phyloP scores from a whole-genome alignment of 345 rosid species.

The Hirschfeldia incana region DNA sequence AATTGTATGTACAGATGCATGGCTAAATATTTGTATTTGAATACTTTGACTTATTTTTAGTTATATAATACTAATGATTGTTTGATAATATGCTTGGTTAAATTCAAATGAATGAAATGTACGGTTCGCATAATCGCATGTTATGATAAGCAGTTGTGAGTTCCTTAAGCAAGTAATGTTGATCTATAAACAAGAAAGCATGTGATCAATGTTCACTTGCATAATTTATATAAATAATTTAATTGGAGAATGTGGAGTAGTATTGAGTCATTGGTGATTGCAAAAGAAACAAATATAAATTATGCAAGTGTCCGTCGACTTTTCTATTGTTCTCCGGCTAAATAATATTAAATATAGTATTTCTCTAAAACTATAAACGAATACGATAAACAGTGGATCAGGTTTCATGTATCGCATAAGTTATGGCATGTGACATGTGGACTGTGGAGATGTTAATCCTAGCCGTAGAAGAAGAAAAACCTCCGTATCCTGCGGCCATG shows the following conservation, averaged over 20 bases:
- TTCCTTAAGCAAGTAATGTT: slow-evolving; percentile 26
- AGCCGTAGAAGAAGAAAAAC: slow-evolving; percentile 5
- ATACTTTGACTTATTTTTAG: slow-evolving; percentile 12
- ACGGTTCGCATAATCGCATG: slow-evolving; percentile 39
- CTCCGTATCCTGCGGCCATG: slow-evolving; percentile 25
- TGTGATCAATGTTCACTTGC: slow-evolving; percentile 35
- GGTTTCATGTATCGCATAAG: slow-evolving; percentile 16
- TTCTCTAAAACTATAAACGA: not conserved
- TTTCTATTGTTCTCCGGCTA: slow-evolving; percentile 8
- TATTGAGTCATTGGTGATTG: not conserved
- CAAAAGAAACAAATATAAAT: not conserved
- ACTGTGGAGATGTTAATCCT: not conserved
- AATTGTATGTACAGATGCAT: not conserved
- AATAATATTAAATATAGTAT: not conserved
- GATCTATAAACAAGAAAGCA: slow-evolving; percentile 20
- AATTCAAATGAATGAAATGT: slow-evolving; percentile 33
- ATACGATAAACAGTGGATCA: not conserved
- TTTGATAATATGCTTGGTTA: slow-evolving; percentile 1
- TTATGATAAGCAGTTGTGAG: slow-evolving; percentile 30
- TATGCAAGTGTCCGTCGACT: slow-evolving; percentile 10
- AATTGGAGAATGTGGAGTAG: not conserved
- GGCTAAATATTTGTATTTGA: not conserved
- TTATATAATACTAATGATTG: slow-evolving; percentile 24
- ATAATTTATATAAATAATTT: not conserved
- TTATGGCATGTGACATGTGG: slow-evolving; percentile 36